Evolutionary conservation across 129 eudicot species (phyloP).

Genomic region (Lonicera japonica): DNA sequence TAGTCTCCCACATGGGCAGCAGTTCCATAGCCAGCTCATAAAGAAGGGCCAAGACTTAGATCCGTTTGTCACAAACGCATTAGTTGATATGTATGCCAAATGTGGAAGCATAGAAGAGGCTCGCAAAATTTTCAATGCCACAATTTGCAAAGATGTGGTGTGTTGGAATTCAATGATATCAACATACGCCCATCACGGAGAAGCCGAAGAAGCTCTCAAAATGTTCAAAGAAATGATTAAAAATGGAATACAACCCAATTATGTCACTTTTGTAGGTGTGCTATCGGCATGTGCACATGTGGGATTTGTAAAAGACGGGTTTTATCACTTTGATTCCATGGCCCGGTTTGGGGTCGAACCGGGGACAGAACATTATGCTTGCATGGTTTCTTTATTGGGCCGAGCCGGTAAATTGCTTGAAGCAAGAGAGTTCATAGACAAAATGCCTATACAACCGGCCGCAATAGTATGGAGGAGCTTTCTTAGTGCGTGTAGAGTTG

Average conservation of each 20-base stretch:
- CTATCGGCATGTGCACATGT: constrained; percentile 79
- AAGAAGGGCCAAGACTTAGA: constrained; percentile 40
- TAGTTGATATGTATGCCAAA: constrained; percentile 69
- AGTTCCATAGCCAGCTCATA: constrained; percentile 44
- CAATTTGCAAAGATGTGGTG: constrained; percentile 34
- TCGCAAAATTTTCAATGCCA: constrained; percentile 34
- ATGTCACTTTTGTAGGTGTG: constrained; percentile 54
- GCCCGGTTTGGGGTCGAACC: constrained; percentile 51
- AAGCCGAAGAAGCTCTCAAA: constrained; percentile 51
- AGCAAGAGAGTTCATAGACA: constrained; percentile 58
- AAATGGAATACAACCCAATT: constrained; percentile 41
- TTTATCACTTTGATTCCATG: constrained; percentile 41
- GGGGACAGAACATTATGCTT: constrained; percentile 61
- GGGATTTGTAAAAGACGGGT: constrained; percentile 59
- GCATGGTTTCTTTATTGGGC: constrained; percentile 61
- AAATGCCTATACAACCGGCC: constrained; percentile 45
- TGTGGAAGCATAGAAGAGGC: constrained; percentile 60
- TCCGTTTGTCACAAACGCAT: constrained; percentile 56
- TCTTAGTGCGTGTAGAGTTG: constrained; percentile 53
- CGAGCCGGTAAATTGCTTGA: constrained; percentile 56
- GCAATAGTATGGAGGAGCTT: constrained; percentile 64
- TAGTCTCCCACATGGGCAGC: constrained; percentile 47
- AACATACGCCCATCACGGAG: constrained; percentile 62
- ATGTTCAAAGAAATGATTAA: constrained; percentile 39
- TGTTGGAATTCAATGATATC: constrained; percentile 73